phyloP scores from a whole-genome alignment of 805 yeast genomes.

The Kodamaea neixiangensis region DNA sequence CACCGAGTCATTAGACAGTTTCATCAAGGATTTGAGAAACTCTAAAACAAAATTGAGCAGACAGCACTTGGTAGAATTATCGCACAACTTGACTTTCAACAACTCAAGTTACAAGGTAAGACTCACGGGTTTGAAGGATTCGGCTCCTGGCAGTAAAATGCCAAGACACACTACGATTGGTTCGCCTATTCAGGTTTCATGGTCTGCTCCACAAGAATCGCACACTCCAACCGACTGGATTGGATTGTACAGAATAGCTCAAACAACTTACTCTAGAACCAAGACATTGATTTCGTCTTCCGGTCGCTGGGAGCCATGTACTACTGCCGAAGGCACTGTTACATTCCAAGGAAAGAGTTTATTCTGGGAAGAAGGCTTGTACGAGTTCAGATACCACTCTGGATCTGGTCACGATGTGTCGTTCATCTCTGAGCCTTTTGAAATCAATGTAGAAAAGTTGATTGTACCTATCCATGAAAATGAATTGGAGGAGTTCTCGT shows the following conservation, averaged over 20 bases:
- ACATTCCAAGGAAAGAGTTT: constrained; percentile 50
- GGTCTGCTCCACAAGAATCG: constrained; percentile 50
- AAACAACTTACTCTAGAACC: constrained; percentile 55
- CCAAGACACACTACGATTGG: constrained; percentile 42
- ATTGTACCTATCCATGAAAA: constrained; percentile 34
- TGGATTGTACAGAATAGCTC: constrained; percentile 67
- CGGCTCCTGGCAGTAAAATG: constrained; percentile 10
- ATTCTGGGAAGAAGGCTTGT: constrained; percentile 68
- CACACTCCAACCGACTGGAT: constrained; percentile 68
- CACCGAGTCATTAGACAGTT: constrained; percentile 48
- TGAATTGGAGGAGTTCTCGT: constrained; percentile 31
- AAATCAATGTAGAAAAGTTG: constrained; percentile 47
- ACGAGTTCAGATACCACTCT: constrained; percentile 73
- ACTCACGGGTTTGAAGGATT: constrained; percentile 23
- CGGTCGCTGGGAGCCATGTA: constrained; percentile 61
- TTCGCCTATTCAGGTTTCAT: constrained; percentile 52
- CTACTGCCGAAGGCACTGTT: constrained; percentile 43
- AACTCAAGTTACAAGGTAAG: constrained; percentile 35
- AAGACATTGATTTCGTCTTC: constrained; percentile 61
- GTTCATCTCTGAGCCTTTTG: constrained; percentile 64
- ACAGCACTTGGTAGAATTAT: constrained; percentile 38
- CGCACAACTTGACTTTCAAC: constrained; percentile 42
- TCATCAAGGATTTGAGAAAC: constrained; percentile 41
- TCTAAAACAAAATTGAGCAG: constrained; percentile 35
- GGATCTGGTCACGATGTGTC: constrained; percentile 70